Evolutionary conservation across 139 green algal genomes (phyloP), one percentile per base, ranked within the genome.

Genomic region (Chlamydomonas asymmetrica): DNA sequence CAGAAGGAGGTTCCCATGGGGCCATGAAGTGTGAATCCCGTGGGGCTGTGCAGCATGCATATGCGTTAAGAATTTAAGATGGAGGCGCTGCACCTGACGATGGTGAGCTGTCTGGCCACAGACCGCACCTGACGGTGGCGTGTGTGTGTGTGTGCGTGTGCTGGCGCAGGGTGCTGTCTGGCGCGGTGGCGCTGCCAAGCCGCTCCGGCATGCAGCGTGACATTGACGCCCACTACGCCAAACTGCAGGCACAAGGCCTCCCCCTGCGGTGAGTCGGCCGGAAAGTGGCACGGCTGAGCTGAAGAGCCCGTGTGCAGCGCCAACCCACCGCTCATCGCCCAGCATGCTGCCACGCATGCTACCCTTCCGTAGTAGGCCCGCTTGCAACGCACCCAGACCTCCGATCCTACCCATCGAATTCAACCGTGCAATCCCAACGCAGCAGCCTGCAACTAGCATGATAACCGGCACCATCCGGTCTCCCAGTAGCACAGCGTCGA

Each of bases 151-250:
- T 39, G 29, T 1, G 57, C 13, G 49, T 49, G 45, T 71, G 63
- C 35, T 52, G 75, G 2, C 74, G 56, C n/a, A 73, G 80, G 56
- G 66, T 82, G 41, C 76, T 91, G 63, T 88, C 84, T 2, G 86
- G 86, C 31, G 73, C 70, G 0, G 81, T 37, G 1, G 1, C 39
- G 16, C 57, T 89, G 41, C 84, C 84, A 0, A 29, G 52, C 7
- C 49, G 4, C 1, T 35, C 74, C 13, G 60, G 74, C 25, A 91
- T 91, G 84, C 2, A 59, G 25, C 64, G 29, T 2, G 65, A 80
- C 27, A 70, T 71, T 8, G 59, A 38, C 5, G 56, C 73, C 20
- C 71, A 78, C 38, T 73, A 82, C n/a, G 32, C 68, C 9, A 8
- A 16, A 5, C 60, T 81, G 63, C 43, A 16, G 35, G 31, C 52